A percentile compares a stretch with the other conserved stretches of the same genome.
These are phyloP conservation scores for Saccharomyces hybrid DNA, from an alignment of 1,139 yeast genomes.

Conservation along the genomic window DNA sequence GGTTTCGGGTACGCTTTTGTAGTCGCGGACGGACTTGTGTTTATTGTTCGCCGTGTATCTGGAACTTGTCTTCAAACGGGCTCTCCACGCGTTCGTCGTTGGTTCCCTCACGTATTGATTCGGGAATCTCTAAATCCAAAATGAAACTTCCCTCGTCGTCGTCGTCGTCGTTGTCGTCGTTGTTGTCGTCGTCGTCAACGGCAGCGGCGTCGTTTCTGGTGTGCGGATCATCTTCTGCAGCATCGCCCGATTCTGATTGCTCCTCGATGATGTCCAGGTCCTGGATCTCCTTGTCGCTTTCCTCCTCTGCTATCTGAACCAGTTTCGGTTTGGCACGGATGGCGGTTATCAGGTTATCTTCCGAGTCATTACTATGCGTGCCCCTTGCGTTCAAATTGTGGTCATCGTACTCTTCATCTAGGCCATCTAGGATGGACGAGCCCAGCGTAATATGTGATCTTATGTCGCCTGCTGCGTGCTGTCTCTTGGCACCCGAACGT, in stretches of 20 bases:
- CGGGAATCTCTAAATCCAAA: slow-evolving; percentile 22
- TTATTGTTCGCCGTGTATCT: background rate
- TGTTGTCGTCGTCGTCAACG: slow-evolving; percentile 15
- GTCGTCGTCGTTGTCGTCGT: slow-evolving; percentile 17
- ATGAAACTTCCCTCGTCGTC: slow-evolving; percentile 24
- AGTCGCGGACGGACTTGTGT: background rate
- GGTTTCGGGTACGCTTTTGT: too few species aligned
- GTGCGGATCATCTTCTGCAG: background rate
- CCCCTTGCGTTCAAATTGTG: background rate
- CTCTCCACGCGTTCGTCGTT: background rate
- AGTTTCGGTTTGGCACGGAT: slow-evolving; percentile 62
- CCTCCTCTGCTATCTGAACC: slow-evolving; percentile 38
- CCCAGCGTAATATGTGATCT: slow-evolving; percentile 32
- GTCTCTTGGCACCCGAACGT: background rate
- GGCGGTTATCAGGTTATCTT: slow-evolving; percentile 44
- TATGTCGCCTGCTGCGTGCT: slow-evolving; percentile 18
- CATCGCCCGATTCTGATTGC: slow-evolving; percentile 31
- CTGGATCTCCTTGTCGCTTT: slow-evolving; percentile 26
- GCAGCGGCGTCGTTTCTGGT: slow-evolving; percentile 7
- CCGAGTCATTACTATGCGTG: background rate
- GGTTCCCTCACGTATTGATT: slow-evolving; percentile 6
- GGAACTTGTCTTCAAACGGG: slow-evolving; percentile 29
- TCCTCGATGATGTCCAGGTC: slow-evolving; percentile 43
- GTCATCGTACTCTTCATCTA: slow-evolving; percentile 18
- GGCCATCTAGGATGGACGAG: slow-evolving; percentile 29